phyloP scores from a whole-genome alignment of 306 rosid species.

The Clitoria ternatea region DNA sequence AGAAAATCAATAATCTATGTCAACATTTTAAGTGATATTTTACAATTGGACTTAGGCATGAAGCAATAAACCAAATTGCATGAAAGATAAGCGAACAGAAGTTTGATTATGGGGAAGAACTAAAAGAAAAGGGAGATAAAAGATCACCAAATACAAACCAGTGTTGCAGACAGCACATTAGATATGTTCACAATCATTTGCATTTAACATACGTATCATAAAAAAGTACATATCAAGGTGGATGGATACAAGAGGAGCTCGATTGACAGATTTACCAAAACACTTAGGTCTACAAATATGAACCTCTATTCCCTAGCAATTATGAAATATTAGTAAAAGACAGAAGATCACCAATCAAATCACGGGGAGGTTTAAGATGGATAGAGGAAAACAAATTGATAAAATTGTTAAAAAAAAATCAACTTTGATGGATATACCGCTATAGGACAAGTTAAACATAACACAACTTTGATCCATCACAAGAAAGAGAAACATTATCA shows the following conservation, averaged over 20 bases:
- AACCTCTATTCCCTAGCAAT: neutral
- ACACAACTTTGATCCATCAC: constrained; percentile 6
- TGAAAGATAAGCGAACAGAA: neutral
- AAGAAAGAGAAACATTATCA: constrained; percentile 4
- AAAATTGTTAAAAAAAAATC: neutral
- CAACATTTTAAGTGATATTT: neutral
- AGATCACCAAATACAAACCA: neutral
- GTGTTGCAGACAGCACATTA: neutral
- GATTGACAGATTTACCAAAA: neutral
- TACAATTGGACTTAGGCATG: neutral
- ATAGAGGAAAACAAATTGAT: neutral
- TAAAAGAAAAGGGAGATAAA: neutral
- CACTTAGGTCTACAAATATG: neutral
- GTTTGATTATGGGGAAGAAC: neutral
- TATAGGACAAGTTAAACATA: neutral
- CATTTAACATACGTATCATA: neutral
- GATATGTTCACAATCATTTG: neutral
- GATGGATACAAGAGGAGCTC: neutral
- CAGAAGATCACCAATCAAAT: neutral
- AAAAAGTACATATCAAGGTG: too few species aligned
- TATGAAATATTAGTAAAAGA: neutral
- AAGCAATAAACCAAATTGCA: neutral
- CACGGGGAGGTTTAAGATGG: neutral
- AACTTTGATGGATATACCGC: neutral
- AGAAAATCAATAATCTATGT: neutral